These are phyloP conservation scores for Podospora tetraspora DNA, from an alignment of 495 filamentous ascomycete genomes.

Conservation along the genomic window DNA sequence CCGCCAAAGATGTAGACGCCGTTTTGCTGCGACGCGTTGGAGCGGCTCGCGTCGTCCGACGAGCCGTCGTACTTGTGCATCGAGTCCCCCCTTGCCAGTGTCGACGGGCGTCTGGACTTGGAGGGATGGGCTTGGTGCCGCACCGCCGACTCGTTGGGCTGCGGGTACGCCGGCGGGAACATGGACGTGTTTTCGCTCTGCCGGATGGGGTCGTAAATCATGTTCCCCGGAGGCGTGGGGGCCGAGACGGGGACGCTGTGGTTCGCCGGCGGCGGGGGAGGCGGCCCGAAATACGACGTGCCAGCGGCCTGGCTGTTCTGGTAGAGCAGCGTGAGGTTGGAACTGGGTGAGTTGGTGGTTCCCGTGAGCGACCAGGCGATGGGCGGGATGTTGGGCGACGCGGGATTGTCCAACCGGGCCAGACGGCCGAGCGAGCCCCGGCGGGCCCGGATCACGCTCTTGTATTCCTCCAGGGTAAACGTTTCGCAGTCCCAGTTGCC, in stretches of 20 bases:
- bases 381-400: slow-evolving; percentile 44
- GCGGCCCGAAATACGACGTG: slow-evolving; percentile 19
- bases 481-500: slow-evolving; percentile 77
- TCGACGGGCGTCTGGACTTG: slow-evolving; percentile 21
- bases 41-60: slow-evolving; percentile 27
- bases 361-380: slow-evolving; percentile 77
- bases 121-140: slow-evolving; percentile 32
- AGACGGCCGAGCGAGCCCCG: slow-evolving; percentile 43
- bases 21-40: slow-evolving; percentile 23
- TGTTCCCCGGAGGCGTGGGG: slow-evolving; percentile 44
- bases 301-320: slow-evolving; percentile 40
- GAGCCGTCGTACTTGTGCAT: slow-evolving; percentile 35
- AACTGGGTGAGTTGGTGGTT: slow-evolving; percentile 74
- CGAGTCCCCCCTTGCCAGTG: slow-evolving; percentile 32
- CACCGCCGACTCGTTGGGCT: slow-evolving; percentile 41
- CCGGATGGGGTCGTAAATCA: slow-evolving; percentile 50
- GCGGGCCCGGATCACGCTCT: slow-evolving; percentile 53
- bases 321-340: slow-evolving; percentile 69
- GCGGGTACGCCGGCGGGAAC: slow-evolving; percentile 42
- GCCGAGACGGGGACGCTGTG: slow-evolving; percentile 30
- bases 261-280: neutral
- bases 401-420: slow-evolving; percentile 29
- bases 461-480: slow-evolving; percentile 72
- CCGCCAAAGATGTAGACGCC: slow-evolving; percentile 19
- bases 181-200: slow-evolving; percentile 40